Base-by-base conservation (phyloP, 2,329 filamentous ascomycete species). In the Coniosporium tulheliwenetii region DNA sequence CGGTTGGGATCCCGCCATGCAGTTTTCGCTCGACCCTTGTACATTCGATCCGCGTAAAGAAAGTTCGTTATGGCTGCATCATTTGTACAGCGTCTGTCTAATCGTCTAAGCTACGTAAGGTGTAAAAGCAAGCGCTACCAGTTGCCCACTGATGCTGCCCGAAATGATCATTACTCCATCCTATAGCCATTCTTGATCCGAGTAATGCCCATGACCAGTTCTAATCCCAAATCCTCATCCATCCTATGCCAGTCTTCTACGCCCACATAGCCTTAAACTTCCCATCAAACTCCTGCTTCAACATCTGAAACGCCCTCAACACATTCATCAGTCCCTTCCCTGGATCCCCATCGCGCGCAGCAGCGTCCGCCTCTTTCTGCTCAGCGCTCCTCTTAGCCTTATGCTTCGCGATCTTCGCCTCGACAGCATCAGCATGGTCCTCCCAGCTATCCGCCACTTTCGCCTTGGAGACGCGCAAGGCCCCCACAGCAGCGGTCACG, bases 191-290 rank as follows among this genome's bases (percentile, higher is more conserved):
- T 34, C 12, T 34, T 3, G 5, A 14, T 34, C 8, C 14, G 32
- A n/a, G 32, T 14, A 34, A 34, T 14, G 32, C 12, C 32, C 12
- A 12, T n/a, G 8, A 3, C 32, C 32, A 34, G 32, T n/a, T 34
- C 32, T 34, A 14, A 14, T 8, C 12, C 32, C 3, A 34, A 8
- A 34, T 8, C 12, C 14, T 29, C 10, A 30, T 10, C 37, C 10
- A 30, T 12, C 37, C 19, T 5, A 30, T 30, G 12, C 12, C 13
- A 10, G 7, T 7, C 3, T 8, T 42, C 44, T 57, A 79, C 53
- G 75, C 70, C 71, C 73, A 77, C 50, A 71, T 69, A 49, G 69
- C 69, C 51, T 53, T 65, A 57, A 82, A 81, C 61, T 79, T 82
- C 36, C 65, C 63, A 46, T 79, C 70, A 54, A 81, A 82, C 42